Base-by-base conservation (phyloP, 192 early-diverging fungal species). In the Obelidium mucronatum region DNA sequence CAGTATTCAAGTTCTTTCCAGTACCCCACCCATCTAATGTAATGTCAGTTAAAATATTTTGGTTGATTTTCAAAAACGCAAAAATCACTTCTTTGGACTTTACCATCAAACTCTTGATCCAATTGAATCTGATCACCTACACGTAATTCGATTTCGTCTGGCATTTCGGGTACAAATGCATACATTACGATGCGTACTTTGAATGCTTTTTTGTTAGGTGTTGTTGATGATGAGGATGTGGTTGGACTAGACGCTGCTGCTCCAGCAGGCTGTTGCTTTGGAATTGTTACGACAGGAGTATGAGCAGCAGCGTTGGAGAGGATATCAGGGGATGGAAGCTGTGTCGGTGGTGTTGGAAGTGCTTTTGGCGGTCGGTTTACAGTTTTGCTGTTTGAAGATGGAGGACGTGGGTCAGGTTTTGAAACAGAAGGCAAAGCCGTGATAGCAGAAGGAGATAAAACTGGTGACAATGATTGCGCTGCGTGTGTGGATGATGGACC, bases 121-220 rank as follows among this genome's bases (percentile, higher is more conserved):
- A 76, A 11, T 1, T 67, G 24, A n/a, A 77, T 52, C 15, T 44
- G 26, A 40, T 77, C 76, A 4, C 67, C 67, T n/a, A 71, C 56
- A 17, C 65, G 63, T 11, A 77, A 56, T 36, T 58, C 67, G 33
- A 77, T 44, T 51, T 77, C 76, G 61, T 77, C 66, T n/a, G 67
- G 42, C 76, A 59, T 34, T n/a, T 42, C 56, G 22, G 76, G 76
- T n/a, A 61, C 56, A 54, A 70, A 77, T 22, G 36, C 67, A 24
- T 22, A 68, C 30, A 72, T 59, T 15, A 72, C 70, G 56, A 42
- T 72, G 1, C 55, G 37, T 8, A 55, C 34, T 39, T 34, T 59
- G 8, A n/a, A n/a, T n/a, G 40, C 44, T 24, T 24, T 33, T 1
- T 53, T 53, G 64, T 30, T 30, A 4, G 64, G 15, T 39, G 15